phyloP scores from a whole-genome alignment of 208 protist species.

The Sergeia podlipaevii region DNA sequence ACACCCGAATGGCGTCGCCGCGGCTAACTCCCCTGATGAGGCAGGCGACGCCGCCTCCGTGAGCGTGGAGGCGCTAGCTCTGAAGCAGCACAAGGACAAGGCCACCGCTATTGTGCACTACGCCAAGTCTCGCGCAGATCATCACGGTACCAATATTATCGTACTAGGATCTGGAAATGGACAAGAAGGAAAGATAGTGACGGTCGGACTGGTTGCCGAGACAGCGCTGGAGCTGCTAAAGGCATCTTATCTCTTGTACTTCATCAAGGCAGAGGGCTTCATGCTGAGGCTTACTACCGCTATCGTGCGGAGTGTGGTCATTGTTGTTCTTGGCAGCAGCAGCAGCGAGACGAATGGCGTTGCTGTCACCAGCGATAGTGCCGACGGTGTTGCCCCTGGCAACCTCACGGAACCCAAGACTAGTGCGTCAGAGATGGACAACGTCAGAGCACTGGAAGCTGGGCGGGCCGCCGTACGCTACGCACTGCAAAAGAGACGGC shows the following conservation, averaged over 20 bases:
- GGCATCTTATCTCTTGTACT: conserved; percentile 35
- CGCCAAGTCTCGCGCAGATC: conserved; percentile 16
- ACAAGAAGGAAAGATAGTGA: conserved; percentile 45
- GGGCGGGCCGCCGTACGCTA: conserved; percentile 12
- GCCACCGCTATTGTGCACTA: too few species aligned
- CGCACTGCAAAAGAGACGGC: conserved; percentile 3
- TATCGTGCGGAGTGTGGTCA: conserved; percentile 28
- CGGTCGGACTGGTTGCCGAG: conserved; percentile 31
- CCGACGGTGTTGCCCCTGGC: not conserved
- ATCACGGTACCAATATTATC: conserved; percentile 36
- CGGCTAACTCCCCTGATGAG: not conserved
- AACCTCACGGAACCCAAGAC: not conserved
- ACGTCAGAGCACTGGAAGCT: conserved; percentile 18
- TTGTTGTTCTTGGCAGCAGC: conserved; percentile 19
- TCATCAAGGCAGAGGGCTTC: conserved; percentile 60
- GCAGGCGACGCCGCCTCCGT: not conserved
- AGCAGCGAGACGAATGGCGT: conserved; percentile 2
- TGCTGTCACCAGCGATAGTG: conserved; percentile 1
- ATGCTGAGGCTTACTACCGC: conserved; percentile 35
- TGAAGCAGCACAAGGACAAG: not conserved
- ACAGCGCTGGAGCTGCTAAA: conserved; percentile 22
- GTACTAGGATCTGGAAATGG: conserved; percentile 56
- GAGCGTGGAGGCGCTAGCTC: conserved; percentile 4
- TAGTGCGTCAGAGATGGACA: not conserved
- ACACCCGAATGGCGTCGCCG: not conserved